These are phyloP conservation scores for Scenedesmus sp. DNA, from an alignment of 163 green algal species.

Conservation along the genomic window DNA sequence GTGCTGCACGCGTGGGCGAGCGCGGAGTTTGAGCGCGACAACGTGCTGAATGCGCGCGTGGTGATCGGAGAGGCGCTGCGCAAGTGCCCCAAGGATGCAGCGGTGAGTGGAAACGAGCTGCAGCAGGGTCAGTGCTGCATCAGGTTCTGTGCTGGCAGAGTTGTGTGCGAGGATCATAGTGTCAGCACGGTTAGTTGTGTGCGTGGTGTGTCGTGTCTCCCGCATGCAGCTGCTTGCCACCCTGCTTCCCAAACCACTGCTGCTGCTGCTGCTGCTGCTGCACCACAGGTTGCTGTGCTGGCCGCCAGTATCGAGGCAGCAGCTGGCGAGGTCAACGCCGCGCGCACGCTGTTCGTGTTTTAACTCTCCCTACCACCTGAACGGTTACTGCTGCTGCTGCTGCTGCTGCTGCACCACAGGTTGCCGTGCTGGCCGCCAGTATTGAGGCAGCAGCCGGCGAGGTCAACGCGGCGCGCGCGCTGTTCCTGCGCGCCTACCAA, in stretches of 20 bases:
- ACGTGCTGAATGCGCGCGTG: slow-evolving; percentile 68
- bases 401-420: neutral
- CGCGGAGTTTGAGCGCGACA: slow-evolving; percentile 60
- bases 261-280: neutral
- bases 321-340: slow-evolving; percentile 31
- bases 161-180: neutral
- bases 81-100: slow-evolving; percentile 62
- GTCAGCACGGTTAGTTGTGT: neutral
- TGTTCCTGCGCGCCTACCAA: slow-evolving; percentile 66
- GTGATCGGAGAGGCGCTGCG: slow-evolving; percentile 66
- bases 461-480: slow-evolving; percentile 32
- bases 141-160: neutral
- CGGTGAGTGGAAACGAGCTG: slow-evolving; percentile 21
- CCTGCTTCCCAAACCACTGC: neutral
- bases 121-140: too few relatives aligned
- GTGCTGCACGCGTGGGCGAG: slow-evolving; percentile 59
- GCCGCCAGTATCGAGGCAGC: slow-evolving; percentile 45
- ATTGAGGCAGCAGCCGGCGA: slow-evolving; percentile 49
- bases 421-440: slow-evolving; percentile 47
- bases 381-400: neutral
- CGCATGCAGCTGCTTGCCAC: neutral
- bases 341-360: slow-evolving; percentile 57
- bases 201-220: neutral
- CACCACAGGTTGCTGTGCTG: slow-evolving; percentile 42
- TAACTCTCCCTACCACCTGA: too few relatives aligned